Evolutionary conservation across 768 basidiomycete species (phyloP).

Genomic region (Lactarius sanguifluus): DNA sequence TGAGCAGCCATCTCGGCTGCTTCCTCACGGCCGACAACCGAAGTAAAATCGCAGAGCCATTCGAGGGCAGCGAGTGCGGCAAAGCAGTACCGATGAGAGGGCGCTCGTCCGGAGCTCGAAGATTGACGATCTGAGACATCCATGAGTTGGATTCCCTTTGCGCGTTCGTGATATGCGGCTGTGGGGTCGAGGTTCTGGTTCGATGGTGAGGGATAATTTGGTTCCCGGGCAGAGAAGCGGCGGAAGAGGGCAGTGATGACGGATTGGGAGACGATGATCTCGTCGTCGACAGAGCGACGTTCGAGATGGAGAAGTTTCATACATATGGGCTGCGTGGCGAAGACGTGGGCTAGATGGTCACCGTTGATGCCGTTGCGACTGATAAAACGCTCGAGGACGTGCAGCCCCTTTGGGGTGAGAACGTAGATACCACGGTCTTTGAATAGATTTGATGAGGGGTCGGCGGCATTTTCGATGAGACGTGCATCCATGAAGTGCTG

Average conservation of each 20-base stretch:
- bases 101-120: slow-evolving; percentile 47
- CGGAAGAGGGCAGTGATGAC: slow-evolving; percentile 95
- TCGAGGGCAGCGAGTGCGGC: slow-evolving; percentile 85
- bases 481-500: slow-evolving; percentile 99
- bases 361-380: slow-evolving; percentile 98
- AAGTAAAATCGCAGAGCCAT: slow-evolving; percentile 98
- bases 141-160: slow-evolving; percentile 67
- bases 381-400: slow-evolving; percentile 99
- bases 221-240: slow-evolving; percentile 85
- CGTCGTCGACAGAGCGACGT: slow-evolving; percentile 88
- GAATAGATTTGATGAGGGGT: slow-evolving; percentile 85
- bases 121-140: slow-evolving; percentile 64
- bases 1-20: slow-evolving; percentile 98
- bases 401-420: slow-evolving; percentile 96
- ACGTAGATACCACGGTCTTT: slow-evolving; percentile 97
- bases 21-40: slow-evolving; percentile 93
- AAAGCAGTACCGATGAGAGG: slow-evolving; percentile 71
- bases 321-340: slow-evolving; percentile 90
- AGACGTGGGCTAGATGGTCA: slow-evolving; percentile 87
- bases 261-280: slow-evolving; percentile 92
- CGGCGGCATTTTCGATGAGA: slow-evolving; percentile 94
- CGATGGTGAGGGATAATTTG: slow-evolving; percentile 67
- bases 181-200: slow-evolving; percentile 57
- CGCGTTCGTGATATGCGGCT: slow-evolving; percentile 75
- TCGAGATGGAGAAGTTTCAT: slow-evolving; percentile 98